Conservation (phyloP, 805 yeast genomes). For the Nakazawaea ernobii region DNA sequence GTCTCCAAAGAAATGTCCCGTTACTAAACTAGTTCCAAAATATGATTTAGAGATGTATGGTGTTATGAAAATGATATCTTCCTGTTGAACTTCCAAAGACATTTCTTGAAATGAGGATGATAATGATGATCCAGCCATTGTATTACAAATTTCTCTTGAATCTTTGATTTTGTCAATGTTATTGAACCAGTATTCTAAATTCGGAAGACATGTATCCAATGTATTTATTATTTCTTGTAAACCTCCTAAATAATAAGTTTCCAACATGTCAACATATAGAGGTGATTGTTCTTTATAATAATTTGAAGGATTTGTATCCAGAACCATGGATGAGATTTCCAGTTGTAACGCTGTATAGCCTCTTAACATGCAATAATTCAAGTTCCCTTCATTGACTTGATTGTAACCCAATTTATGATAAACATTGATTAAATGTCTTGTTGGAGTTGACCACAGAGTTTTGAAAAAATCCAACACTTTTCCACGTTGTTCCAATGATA, state of each 20-base stretch:
- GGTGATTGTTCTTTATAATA: conserved; percentile 31
- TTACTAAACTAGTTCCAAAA: conserved; percentile 41
- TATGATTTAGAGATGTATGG: conserved; percentile 24
- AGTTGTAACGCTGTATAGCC: conserved; percentile 29
- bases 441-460: conserved; percentile 37
- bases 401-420: conserved; percentile 30
- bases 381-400: conserved; percentile 23
- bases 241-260: conserved; percentile 49
- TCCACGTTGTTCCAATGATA: conserved; percentile 3
- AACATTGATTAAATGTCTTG: conserved; percentile 35
- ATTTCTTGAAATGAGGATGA: background rate
- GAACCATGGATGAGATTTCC: background rate
- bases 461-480: conserved; percentile 19
- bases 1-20: conserved; percentile 35
- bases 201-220: conserved; percentile 30
- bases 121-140: conserved; percentile 11
- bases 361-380: conserved; percentile 45
- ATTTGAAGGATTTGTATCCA: conserved; percentile 4
- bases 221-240: conserved; percentile 39
- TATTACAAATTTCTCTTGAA: conserved; percentile 32
- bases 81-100: too few relatives aligned
- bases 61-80: conserved; percentile 12
- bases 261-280: conserved; percentile 33
- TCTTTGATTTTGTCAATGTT: conserved; percentile 16
- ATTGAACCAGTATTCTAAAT: conserved; percentile 36